phyloP scores from a whole-genome alignment of 768 basidiomycete genomes.

The Leucocoprinus leucothites region DNA sequence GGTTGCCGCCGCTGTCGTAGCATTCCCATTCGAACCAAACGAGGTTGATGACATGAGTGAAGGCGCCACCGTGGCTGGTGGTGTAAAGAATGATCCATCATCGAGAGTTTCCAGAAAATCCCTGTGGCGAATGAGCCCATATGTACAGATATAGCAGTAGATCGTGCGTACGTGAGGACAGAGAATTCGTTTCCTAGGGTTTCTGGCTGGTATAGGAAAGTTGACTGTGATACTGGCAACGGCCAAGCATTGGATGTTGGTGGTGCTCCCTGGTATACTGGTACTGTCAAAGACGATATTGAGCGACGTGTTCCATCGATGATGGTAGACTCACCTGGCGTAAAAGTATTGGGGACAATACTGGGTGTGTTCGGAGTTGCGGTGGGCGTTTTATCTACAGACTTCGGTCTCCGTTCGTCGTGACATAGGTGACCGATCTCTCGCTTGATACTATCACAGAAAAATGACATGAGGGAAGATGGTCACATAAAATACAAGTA shows the following conservation, averaged over 20 bases:
- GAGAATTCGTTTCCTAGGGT: constrained; percentile 81
- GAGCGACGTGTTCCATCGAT: background rate
- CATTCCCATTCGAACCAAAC: constrained; percentile 19
- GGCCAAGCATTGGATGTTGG: constrained; percentile 48
- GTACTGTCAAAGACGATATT: constrained; percentile 24
- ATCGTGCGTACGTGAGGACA: constrained; percentile 59
- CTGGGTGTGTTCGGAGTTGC: constrained; percentile 15
- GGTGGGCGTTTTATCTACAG: constrained; percentile 39
- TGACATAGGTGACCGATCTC: constrained; percentile 95
- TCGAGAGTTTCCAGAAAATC: constrained; percentile 89
- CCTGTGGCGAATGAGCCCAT: constrained; percentile 32
- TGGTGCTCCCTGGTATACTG: constrained; percentile 32
- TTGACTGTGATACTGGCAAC: constrained; percentile 39
- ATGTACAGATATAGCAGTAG: background rate
- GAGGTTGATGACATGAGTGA: constrained; percentile 45
- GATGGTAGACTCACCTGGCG: constrained; percentile 36
- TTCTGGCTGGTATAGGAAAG: constrained; percentile 71
- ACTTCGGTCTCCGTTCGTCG: constrained; percentile 71
- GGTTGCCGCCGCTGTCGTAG: constrained; percentile 11
- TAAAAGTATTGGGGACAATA: constrained; percentile 37
- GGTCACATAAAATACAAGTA: constrained; percentile 13
- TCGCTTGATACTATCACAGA: constrained; percentile 73
- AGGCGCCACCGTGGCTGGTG: constrained; percentile 47
- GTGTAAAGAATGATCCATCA: constrained; percentile 78
- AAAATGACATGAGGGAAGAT: background rate